Conservation (phyloP, 345 rosid genomes). For the Dipteronia sinensis region DNA sequence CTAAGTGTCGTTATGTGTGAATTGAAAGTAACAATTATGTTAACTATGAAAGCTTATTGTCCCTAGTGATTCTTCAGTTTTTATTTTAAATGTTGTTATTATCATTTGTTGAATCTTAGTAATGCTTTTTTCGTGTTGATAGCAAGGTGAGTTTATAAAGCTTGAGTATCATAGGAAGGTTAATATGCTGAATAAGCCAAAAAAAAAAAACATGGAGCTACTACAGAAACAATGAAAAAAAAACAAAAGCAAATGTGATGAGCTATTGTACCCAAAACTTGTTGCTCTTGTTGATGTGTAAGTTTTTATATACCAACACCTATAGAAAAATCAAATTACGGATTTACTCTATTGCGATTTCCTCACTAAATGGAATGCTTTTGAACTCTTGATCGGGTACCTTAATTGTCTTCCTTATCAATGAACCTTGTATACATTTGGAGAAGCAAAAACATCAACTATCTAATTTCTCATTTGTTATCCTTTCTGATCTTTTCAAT, state of each 20-base stretch:
- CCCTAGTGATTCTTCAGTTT: background rate
- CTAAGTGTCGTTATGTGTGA: too few species aligned
- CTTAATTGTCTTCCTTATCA: too few species aligned
- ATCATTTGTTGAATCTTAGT: conserved; percentile 15
- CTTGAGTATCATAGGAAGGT: conserved; percentile 89
- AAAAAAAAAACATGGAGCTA: conserved; percentile 66
- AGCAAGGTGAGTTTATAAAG: conserved; percentile 98
- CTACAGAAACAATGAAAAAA: conserved; percentile 74
- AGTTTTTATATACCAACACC: conserved; percentile 22
- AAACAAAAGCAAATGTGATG: conserved; percentile 81
- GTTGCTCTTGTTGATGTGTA: conserved; percentile 78
- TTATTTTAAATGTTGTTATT: background rate
- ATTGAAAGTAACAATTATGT: too few species aligned
- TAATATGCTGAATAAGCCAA: conserved; percentile 58
- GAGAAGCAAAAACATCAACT: too few species aligned
- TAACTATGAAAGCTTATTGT: background rate
- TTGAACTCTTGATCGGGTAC: too few species aligned
- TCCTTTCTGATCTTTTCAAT: too few species aligned
- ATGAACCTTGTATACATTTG: too few species aligned
- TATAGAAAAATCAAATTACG: background rate
- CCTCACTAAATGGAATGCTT: too few species aligned
- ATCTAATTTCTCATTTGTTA: too few species aligned
- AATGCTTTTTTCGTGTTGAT: conserved; percentile 22
- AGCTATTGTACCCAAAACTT: conserved; percentile 83
- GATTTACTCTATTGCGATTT: too few species aligned